phyloP scores from a whole-genome alignment of 2,329 filamentous ascomycete genomes.

The Diaporthe vexans region DNA sequence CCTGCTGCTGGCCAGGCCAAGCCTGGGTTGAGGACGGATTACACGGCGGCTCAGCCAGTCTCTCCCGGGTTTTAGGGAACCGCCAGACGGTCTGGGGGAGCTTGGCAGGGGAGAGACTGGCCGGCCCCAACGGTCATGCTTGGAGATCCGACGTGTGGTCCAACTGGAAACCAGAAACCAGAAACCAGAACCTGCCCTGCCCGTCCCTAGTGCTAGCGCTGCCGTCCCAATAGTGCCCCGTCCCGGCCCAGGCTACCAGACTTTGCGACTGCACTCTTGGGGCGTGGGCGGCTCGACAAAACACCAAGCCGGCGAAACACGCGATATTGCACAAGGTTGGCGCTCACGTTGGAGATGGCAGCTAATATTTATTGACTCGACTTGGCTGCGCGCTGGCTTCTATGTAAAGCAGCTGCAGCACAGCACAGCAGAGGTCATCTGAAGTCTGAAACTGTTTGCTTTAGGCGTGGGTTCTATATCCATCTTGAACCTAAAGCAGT shows the following conservation, averaged over 20 bases:
- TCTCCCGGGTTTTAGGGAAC: not conserved
- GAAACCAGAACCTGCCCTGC: not conserved
- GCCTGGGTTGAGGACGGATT: not conserved
- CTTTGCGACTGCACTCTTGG: too few species aligned
- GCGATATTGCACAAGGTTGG: slow-evolving; percentile 6
- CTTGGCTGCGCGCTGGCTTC: not conserved
- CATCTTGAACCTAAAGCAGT: slow-evolving; percentile 28
- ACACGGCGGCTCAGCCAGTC: not conserved
- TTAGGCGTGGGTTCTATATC: slow-evolving; percentile 26
- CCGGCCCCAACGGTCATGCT: slow-evolving; percentile 15
- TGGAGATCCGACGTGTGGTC: slow-evolving; percentile 6
- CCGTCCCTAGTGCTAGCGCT: slow-evolving; percentile 25
- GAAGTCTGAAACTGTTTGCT: slow-evolving; percentile 32
- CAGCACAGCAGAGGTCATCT: not conserved
- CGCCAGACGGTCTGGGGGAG: slow-evolving; percentile 6
- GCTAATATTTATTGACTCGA: not conserved
- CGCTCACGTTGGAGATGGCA: slow-evolving; percentile 9
- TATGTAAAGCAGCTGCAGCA: not conserved
- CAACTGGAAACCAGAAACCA: too few species aligned
- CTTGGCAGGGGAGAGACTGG: slow-evolving; percentile 23
- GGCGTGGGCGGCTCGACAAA: not conserved
- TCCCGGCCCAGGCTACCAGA: not conserved
- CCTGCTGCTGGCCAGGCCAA: not conserved
- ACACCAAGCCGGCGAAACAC: slow-evolving; percentile 23
- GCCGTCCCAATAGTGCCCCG: not conserved